A percentile compares a stretch with the other conserved stretches of the same genome.
Conservation (phyloP, 768 basidiomycete genomes). For the Paxillus involutus region DNA sequence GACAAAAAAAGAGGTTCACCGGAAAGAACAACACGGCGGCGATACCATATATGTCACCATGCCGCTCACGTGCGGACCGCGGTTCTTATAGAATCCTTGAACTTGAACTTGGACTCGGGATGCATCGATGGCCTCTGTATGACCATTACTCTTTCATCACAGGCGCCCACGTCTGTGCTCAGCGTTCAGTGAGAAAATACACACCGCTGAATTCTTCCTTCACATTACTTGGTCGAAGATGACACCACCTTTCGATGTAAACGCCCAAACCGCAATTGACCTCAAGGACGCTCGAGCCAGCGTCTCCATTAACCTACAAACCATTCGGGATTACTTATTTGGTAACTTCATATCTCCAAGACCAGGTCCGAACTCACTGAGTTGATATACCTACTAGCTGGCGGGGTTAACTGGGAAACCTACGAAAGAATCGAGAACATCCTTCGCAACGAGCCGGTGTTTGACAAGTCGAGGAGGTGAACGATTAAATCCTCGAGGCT, state of each 20-base stretch:
- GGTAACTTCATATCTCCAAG: conserved; percentile 34
- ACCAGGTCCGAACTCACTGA: background rate
- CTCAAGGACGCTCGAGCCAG: conserved; percentile 49
- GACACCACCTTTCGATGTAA: conserved; percentile 28
- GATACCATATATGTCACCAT: too few relatives aligned
- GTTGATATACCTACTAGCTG: conserved; percentile 36
- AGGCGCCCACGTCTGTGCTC: too few relatives aligned
- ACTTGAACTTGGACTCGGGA: too few relatives aligned
- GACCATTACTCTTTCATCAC: too few relatives aligned
- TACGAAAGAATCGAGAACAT: conserved; percentile 44
- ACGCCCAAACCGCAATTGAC: conserved; percentile 49
- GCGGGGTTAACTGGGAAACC: conserved; percentile 48
- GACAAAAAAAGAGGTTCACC: too few relatives aligned
- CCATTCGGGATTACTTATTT: conserved; percentile 50
- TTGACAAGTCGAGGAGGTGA: conserved; percentile 59
- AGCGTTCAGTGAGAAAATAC: too few relatives aligned
- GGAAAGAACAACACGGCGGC: too few relatives aligned
- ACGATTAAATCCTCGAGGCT: background rate
- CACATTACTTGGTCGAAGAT: background rate
- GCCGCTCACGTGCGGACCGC: too few relatives aligned
- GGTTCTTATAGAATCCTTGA: too few relatives aligned
- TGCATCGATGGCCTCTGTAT: too few relatives aligned
- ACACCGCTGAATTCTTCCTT: too few relatives aligned
- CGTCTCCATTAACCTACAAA: conserved; percentile 42
- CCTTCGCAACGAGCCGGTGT: conserved; percentile 53